A percentile compares a stretch with the other conserved stretches of the same genome.
These are phyloP conservation scores for Phaeolepiota aurea DNA, from an alignment of 768 basidiomycete genomes.

Conservation along the genomic window DNA sequence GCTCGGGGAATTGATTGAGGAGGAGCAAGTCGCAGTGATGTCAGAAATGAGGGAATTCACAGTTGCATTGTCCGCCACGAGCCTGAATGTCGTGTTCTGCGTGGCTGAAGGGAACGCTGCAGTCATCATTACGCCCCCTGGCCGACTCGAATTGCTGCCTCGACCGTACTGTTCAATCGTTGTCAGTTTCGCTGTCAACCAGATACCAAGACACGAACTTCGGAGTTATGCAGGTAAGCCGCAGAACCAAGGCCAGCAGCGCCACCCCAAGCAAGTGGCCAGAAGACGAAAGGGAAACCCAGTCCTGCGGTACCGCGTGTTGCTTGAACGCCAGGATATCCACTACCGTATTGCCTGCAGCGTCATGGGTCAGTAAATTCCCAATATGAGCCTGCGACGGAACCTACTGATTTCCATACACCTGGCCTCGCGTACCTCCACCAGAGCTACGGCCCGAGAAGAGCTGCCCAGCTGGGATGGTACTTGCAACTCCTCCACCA, in stretches of 20 bases:
- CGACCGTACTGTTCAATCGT: conserved; percentile 22
- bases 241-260: conserved; percentile 12
- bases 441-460: conserved; percentile 43
- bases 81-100: conserved; percentile 32
- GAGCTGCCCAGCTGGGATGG: conserved; percentile 33
- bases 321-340: conserved; percentile 42
- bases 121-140: conserved; percentile 38
- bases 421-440: conserved; percentile 38
- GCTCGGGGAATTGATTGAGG: conserved; percentile 13
- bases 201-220: conserved; percentile 4
- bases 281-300: conserved; percentile 58
- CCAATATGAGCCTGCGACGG: no score
- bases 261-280: conserved; percentile 50
- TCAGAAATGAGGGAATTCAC: conserved; percentile 31
- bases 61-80: conserved; percentile 42
- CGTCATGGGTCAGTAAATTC: conserved; percentile 33
- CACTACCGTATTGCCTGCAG: conserved; percentile 43
- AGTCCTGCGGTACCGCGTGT: conserved; percentile 37
- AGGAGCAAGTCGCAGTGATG: conserved; percentile 31
- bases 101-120: conserved; percentile 32
- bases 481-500: conserved; percentile 20
- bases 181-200: no score
- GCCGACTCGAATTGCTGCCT: conserved; percentile 34
- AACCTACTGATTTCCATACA: conserved; percentile 36
- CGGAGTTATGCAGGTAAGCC: conserved; percentile 8